phyloP scores from a whole-genome alignment of 31 red algal genomes.

The Odonthalia washingtoniensis region DNA sequence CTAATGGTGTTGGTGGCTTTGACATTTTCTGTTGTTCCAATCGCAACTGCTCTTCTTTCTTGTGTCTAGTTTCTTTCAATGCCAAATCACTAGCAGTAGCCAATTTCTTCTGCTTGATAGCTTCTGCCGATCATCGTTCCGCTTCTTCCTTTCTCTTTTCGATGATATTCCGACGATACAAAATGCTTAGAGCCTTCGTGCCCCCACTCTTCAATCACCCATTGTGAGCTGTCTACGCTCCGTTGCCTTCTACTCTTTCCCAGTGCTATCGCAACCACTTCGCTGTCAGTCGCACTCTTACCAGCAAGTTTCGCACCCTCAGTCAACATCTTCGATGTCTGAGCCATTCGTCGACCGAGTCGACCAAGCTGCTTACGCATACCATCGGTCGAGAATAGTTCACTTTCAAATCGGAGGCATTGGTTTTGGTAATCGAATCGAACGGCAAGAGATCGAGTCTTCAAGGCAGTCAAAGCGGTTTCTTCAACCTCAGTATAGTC shows the following conservation, averaged over 20 bases:
- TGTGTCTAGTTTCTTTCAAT: conserved; percentile 70
- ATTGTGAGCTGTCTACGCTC: no score
- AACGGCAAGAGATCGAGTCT: conserved; percentile 84
- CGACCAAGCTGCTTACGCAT: conserved; percentile 83
- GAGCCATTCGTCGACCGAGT: conserved; percentile 68
- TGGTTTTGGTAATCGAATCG: conserved; percentile 91
- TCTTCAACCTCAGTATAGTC: conserved; percentile 85
- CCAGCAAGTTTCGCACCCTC: conserved; percentile 54
- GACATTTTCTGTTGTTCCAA: background rate
- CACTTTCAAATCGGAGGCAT: conserved; percentile 86
- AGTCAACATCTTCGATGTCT: conserved; percentile 76
- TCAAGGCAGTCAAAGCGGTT: conserved; percentile 80
- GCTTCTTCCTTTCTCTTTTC: conserved; percentile 86
- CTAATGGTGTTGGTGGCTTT: background rate
- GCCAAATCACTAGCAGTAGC: conserved; percentile 67
- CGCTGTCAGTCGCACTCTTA: conserved; percentile 51
- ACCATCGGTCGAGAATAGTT: conserved; percentile 77
- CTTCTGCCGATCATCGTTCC: conserved; percentile 68
- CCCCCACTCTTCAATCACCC: no score
- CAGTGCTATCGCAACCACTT: conserved; percentile 55
- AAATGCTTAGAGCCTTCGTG: conserved; percentile 51
- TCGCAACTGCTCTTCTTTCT: conserved; percentile 75
- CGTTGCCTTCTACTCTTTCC: conserved; percentile 64
- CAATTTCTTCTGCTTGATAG: conserved; percentile 71
- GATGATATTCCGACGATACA: conserved; percentile 65